Conservation (phyloP, 2,329 filamentous ascomycete genomes). For the Cladorrhinum sp. region DNA sequence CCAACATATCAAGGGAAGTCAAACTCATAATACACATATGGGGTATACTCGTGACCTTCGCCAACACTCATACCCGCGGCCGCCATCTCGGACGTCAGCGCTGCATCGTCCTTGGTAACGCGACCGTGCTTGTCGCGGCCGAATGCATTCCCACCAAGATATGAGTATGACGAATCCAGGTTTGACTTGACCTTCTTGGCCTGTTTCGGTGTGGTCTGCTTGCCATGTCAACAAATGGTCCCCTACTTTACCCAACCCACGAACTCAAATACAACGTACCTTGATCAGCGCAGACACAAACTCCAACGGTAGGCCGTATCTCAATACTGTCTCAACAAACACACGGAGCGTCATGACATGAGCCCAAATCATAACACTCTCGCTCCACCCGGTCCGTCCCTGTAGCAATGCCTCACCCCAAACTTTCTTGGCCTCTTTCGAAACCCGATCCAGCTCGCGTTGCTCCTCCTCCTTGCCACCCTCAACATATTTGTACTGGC, state of each 20-base stretch:
- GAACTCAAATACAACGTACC: constrained; percentile 50
- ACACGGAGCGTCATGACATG: constrained; percentile 88
- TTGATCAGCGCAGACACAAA: constrained; percentile 82
- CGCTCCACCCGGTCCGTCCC: constrained; percentile 89
- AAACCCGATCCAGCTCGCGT: constrained; percentile 77
- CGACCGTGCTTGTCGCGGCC: constrained; percentile 90
- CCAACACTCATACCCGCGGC: constrained; percentile 65
- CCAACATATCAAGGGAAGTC: constrained; percentile 55
- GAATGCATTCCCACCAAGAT: constrained; percentile 91
- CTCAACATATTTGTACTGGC: constrained; percentile 90
- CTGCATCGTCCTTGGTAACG: constrained; percentile 83
- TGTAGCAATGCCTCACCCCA: constrained; percentile 89
- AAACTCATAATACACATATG: constrained; percentile 96
- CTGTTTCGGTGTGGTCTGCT: constrained; percentile 76
- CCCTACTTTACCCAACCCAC: neutral
- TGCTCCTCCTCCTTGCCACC: constrained; percentile 87
- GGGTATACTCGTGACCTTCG: constrained; percentile 81
- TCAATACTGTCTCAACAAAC: constrained; percentile 96
- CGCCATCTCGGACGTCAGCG: constrained; percentile 77
- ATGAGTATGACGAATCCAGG: constrained; percentile 82
- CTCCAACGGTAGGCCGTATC: constrained; percentile 87
- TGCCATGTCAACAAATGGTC: constrained; percentile 11
- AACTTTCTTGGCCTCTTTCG: constrained; percentile 82
- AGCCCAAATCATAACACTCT: constrained; percentile 93
- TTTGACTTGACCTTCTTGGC: constrained; percentile 74